Evolutionary conservation across 225 moss, liverwort and hornwort species (phyloP).

Genomic region (Sphagnum contortum): DNA sequence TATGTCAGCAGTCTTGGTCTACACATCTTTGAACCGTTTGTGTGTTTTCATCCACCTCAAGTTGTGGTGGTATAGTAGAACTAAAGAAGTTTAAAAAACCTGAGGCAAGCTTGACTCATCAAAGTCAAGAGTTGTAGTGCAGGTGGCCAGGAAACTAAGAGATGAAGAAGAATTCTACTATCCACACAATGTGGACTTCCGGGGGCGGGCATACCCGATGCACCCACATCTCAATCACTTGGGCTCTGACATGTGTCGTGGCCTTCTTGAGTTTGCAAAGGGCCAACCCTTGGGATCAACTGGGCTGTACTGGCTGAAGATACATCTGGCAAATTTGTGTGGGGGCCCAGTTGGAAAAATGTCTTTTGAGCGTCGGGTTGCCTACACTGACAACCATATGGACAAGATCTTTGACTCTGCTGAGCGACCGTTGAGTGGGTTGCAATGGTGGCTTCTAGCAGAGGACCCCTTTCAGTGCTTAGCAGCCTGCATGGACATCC

Average conservation of each 20-base stretch:
- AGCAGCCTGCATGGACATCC: slow-evolving; percentile 62
- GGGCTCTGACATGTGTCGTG: slow-evolving; percentile 82
- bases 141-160: slow-evolving; percentile 69
- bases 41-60: too few species aligned
- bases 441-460: slow-evolving; percentile 70
- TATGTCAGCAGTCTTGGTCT: too few species aligned
- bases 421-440: slow-evolving; percentile 58
- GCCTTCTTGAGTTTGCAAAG: slow-evolving; percentile 55
- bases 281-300: slow-evolving; percentile 55
- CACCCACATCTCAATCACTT: slow-evolving; percentile 90
- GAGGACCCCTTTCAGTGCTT: slow-evolving; percentile 83
- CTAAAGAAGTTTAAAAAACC: too few species aligned
- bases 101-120: too few species aligned
- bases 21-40: too few species aligned
- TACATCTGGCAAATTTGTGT: slow-evolving; percentile 72
- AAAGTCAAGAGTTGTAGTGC: not conserved
- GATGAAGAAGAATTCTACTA: slow-evolving; percentile 75
- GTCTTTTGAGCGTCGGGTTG: slow-evolving; percentile 57
- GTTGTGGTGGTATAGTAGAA: too few species aligned
- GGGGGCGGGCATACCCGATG: slow-evolving; percentile 88
- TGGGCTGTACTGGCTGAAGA: slow-evolving; percentile 70
- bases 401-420: slow-evolving; percentile 70
- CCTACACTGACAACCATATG: slow-evolving; percentile 58
- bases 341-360: slow-evolving; percentile 75
- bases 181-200: slow-evolving; percentile 89